Evolutionary conservation across 768 basidiomycete genomes (phyloP), one percentile per base, ranked within the genome.

Genomic region (Suillus hirtellus): DNA sequence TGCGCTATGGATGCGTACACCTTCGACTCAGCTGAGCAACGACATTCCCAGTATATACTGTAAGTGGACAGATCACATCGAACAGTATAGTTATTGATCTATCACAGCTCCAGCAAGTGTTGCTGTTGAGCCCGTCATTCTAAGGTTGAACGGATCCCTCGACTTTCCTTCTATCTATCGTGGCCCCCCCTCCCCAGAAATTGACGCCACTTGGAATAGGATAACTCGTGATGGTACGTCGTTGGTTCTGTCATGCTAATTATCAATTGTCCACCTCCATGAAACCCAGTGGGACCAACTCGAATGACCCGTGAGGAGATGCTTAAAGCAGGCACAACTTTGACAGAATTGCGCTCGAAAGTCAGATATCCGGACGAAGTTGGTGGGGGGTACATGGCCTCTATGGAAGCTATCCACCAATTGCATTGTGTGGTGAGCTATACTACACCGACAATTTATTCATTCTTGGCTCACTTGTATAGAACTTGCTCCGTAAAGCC

Each of bases 401-500:
- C 65, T 6, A 14, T 67, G 49, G 66, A 66, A 27, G 4, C 43
- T 4, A 12, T 24, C 8, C 66, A 67, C 9, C 66, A 67, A 21
- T 1, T 66, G 14, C 64, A 61, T 15, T 66, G 64, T 46, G 27
- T 66, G 40, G 65, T 62, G 14, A 43, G 63, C 4, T 15, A 58
- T 58, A 34, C 17, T 38, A 8, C 17, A 35, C 46, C n/a, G 8
- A 21, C n/a, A 21, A 21, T 6, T 2, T 53, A 17, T n/a, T 34
- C 21, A 10, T 35, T 59, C 27, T 61, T 12, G 52, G 7, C 35
- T 14, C 42, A 46, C 4, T 14, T 19, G 1, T 34, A 24, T 21
- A 62, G 56, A 52, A 66, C 21, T 50, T 65, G 50, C 64, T 66
- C 21, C 66, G 58, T n/a, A 60, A 66, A 59, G 47, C 64, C 15